Percentiles rank a stretch among this genome's conserved stretches.
phyloP scores from a whole-genome alignment of 2,329 filamentous ascomycete genomes.

The Talaromyces marneffei region DNA sequence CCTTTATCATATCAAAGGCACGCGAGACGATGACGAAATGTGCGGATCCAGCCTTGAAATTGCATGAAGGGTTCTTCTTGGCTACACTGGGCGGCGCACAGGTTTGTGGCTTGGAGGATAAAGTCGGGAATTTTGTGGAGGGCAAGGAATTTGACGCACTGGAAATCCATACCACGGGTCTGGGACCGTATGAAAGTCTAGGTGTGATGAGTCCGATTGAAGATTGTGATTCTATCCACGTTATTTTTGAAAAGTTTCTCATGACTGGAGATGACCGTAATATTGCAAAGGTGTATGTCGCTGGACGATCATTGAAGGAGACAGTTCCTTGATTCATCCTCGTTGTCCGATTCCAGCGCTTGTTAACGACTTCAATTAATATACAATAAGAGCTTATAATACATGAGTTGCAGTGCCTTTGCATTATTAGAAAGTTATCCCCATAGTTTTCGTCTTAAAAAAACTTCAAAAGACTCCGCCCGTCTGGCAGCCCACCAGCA shows the following conservation, averaged over 20 bases:
- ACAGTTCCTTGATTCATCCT: not conserved
- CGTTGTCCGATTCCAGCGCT: not conserved
- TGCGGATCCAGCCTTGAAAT: constrained; percentile 42
- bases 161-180: constrained; percentile 39
- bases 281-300: constrained; percentile 51
- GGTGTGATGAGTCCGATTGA: constrained; percentile 52
- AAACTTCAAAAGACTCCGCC: not conserved
- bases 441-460: constrained; percentile 6
- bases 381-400: not conserved
- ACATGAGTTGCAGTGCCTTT: not conserved
- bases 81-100: constrained; percentile 57
- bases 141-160: constrained; percentile 61
- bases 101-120: constrained; percentile 51
- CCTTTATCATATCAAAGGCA: constrained; percentile 47
- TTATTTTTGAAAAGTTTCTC: constrained; percentile 57
- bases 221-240: constrained; percentile 42
- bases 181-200: constrained; percentile 16
- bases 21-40: constrained; percentile 29
- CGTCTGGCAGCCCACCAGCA: constrained; percentile 10
- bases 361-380: not conserved
- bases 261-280: constrained; percentile 63
- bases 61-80: constrained; percentile 54
- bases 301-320: constrained; percentile 37
- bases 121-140: constrained; percentile 52
- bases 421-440: not conserved